Evolutionary conservation across 1,284 basidiomycete species (phyloP).

Genomic region (Cutaneotrichosporon sp.): DNA sequence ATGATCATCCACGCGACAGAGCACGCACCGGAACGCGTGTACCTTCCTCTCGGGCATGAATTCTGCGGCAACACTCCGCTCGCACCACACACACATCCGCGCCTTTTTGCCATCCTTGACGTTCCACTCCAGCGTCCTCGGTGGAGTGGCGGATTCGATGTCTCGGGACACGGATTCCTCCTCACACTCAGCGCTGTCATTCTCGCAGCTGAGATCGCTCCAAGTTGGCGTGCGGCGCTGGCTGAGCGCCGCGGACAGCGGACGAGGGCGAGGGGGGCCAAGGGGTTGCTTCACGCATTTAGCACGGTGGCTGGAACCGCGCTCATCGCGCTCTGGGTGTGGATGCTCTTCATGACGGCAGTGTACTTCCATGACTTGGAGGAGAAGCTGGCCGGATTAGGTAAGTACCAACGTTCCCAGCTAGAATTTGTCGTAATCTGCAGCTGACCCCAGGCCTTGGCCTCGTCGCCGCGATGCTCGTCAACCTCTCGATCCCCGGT

Average conservation of each 20-base stretch:
- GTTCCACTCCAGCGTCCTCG: constrained; percentile 54
- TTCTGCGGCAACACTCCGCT: constrained; percentile 63
- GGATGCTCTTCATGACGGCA: constrained; percentile 75
- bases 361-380: constrained; percentile 86
- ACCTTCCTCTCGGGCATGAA: constrained; percentile 41
- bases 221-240: constrained; percentile 37
- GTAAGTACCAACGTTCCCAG: constrained; percentile 56
- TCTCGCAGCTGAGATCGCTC: constrained; percentile 69
- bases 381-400: constrained; percentile 81
- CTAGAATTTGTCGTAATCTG: background rate
- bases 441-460: constrained; percentile 29
- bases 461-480: constrained; percentile 26
- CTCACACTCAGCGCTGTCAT: constrained; percentile 80
- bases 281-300: constrained; percentile 19
- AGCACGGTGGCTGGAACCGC: constrained; percentile 28
- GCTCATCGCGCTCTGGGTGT: constrained; percentile 68
- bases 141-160: constrained; percentile 74
- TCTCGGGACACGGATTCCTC: constrained; percentile 92
- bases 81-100: constrained; percentile 63
- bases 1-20: constrained; percentile 28
- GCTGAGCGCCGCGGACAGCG: constrained; percentile 7
- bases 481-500: constrained; percentile 29
- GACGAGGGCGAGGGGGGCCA: too few species aligned
- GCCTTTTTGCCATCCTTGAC: constrained; percentile 59
- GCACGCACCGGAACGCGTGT: constrained; percentile 18